phyloP scores from a whole-genome alignment of 257 asterid species.

The Ballota nigra region DNA sequence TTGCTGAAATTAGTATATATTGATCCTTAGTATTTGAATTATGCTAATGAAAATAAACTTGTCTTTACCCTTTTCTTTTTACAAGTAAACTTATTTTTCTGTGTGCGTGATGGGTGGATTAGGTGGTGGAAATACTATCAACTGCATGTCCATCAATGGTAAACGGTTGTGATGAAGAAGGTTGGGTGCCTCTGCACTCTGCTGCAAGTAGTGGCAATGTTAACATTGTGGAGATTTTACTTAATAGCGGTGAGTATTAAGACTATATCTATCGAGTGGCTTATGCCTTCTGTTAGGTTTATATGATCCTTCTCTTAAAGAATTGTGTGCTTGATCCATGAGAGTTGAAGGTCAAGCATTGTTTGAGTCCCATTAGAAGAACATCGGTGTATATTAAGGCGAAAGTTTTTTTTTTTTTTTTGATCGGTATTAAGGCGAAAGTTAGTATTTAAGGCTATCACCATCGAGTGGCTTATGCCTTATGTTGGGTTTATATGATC shows the following conservation, averaged over 20 bases:
- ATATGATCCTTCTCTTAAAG: not conserved
- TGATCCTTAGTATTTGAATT: too few species aligned
- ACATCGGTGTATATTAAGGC: not conserved
- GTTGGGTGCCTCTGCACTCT: conserved; percentile 97
- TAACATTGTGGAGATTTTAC: conserved; percentile 65
- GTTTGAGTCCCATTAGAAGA: conserved; percentile 4
- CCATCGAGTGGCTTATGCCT: too few species aligned
- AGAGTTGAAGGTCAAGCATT: not conserved
- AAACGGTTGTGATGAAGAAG: conserved; percentile 83
- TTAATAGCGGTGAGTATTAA: conserved; percentile 49
- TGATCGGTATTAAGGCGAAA: not conserved
- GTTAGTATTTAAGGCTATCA: not conserved
- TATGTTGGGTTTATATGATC: not conserved
- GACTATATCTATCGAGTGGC: not conserved
- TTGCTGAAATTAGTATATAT: not conserved
- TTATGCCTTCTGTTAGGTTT: not conserved
- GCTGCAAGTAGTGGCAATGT: conserved; percentile 86
- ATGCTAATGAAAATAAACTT: too few species aligned
- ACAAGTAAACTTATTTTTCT: not conserved
- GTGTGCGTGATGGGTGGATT: conserved; percentile 27
- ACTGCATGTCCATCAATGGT: conserved; percentile 58
- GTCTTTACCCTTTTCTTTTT: not conserved
- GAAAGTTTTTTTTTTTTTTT: too few species aligned
- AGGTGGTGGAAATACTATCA: conserved; percentile 74
- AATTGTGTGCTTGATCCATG: not conserved